Evolutionary conservation across 139 green algal genomes (phyloP).

Genomic region (Tetraselmis chui): DNA sequence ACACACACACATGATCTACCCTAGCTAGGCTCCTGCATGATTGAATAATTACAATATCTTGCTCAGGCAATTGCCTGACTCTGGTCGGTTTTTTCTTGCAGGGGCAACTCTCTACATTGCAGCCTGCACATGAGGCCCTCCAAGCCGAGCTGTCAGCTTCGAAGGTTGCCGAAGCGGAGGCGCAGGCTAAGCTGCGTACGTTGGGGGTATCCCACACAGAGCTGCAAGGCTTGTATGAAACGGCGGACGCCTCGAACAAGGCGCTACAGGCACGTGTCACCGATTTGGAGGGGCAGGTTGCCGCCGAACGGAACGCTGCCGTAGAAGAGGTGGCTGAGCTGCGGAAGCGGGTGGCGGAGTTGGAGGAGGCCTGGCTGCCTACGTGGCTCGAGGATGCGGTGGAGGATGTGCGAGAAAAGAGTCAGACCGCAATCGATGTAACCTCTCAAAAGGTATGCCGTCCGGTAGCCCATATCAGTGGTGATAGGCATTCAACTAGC

Average conservation of each 20-base stretch:
- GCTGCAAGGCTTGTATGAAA: neutral
- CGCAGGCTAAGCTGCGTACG: neutral
- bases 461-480: too few relatives aligned
- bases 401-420: neutral
- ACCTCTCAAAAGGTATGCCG: neutral
- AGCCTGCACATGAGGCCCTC: neutral
- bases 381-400: neutral
- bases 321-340: neutral
- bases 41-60: too few relatives aligned
- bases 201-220: neutral
- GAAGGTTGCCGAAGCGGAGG: neutral
- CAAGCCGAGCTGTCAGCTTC: neutral
- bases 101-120: too few relatives aligned
- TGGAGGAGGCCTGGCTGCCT: neutral
- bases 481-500: too few relatives aligned
- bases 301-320: too few relatives aligned
- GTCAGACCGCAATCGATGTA: neutral
- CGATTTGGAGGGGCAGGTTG: too few relatives aligned
- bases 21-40: too few relatives aligned
- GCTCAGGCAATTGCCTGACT: too few relatives aligned
- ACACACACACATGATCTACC: too few relatives aligned
- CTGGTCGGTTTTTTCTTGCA: too few relatives aligned
- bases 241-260: neutral
- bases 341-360: neutral
- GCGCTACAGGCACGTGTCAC: neutral